These are phyloP conservation scores for Yarrowia osloensis DNA, from an alignment of 805 yeast genomes.

Conservation along the genomic window DNA sequence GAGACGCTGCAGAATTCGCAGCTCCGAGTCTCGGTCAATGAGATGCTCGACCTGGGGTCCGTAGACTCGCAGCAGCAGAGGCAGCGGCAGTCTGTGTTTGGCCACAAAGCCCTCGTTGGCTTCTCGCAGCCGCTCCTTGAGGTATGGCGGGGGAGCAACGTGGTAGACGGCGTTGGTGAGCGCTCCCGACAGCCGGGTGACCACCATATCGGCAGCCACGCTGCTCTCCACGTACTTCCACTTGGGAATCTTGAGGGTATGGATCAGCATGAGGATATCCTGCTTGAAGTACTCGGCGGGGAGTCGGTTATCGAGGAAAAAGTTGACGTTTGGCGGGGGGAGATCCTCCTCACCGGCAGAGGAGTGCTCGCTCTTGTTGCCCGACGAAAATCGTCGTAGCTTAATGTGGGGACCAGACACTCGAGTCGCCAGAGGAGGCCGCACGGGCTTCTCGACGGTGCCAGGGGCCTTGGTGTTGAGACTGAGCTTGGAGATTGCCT, in stretches of 20 bases:
- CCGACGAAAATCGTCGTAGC: slow-evolving; percentile 16
- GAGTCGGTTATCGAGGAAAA: slow-evolving; percentile 45
- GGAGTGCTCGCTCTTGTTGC: slow-evolving; percentile 22
- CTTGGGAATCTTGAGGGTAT: slow-evolving; percentile 65
- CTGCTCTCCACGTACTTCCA: slow-evolving; percentile 64
- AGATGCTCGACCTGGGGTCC: slow-evolving; percentile 85
- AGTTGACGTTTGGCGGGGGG: slow-evolving; percentile 46
- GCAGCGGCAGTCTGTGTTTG: slow-evolving; percentile 48
- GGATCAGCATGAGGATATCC: slow-evolving; percentile 67
- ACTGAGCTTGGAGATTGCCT: slow-evolving; percentile 21
- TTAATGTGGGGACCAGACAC: slow-evolving; percentile 24
- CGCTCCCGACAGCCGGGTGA: slow-evolving; percentile 84
- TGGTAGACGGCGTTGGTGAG: slow-evolving; percentile 87
- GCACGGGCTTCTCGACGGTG: slow-evolving; percentile 15
- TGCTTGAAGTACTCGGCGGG: slow-evolving; percentile 85
- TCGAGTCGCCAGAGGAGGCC: slow-evolving; percentile 20
- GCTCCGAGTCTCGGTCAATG: slow-evolving; percentile 82
- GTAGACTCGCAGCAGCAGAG: slow-evolving; percentile 75
- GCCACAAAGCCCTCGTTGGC: slow-evolving; percentile 36
- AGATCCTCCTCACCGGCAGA: slow-evolving; percentile 37
- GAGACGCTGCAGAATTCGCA: slow-evolving; percentile 69
- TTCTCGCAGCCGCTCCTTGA: slow-evolving; percentile 43
- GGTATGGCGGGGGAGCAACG: slow-evolving; percentile 56
- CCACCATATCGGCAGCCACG: slow-evolving; percentile 49
- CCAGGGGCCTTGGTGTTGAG: slow-evolving; percentile 22